Evolutionary conservation across 441 rosid species (phyloP), one percentile per base, ranked within the genome.

Genomic region (Capsella rubella): DNA sequence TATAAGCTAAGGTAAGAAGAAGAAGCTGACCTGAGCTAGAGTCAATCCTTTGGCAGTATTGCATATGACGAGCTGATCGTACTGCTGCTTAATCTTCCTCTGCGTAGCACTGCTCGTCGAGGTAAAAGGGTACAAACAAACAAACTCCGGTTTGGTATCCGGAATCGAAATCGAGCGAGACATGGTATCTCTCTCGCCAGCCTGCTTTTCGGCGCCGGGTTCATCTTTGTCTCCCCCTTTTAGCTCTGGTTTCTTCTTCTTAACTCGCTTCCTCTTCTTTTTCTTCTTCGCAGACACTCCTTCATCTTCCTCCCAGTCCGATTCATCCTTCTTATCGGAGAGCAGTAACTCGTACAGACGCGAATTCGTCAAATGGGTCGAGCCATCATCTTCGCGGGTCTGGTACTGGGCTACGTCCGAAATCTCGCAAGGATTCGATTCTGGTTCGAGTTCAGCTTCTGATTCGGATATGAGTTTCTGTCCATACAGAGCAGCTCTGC

Each of bases 61-160:
- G 73, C 89, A 88, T 85, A 85, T 85, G 16, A 93, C 92, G 57
- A 93, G 88, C 59, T 87, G 89, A 76, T 89, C 95, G 69, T 87
- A 93, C 52, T 89, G 95, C 74, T 85, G 95, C 82, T 93, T 93
- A 78, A 93, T 93, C 88, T 86, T 90, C 87, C 95, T 90, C 86
- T 93, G 98, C 8, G 90, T 93, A 6, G 97, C 92, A 75, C 98
- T 93, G 58, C 87, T 81, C 29, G 91, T 81, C 8, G 98, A 89
- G 2, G 97, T 93, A 67, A 90, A 87, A 11, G 95, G 98, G 69
- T 87, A 93, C 47, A 88, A 69, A 76, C 97, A 90, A 51, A 89
- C 87, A 79, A 90, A 53, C 47, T 88, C 92, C 37, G 93, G 87
- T 60, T 84, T 85, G 31, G 50, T 50, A 79, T 74, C 75, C 69